Evolutionary conservation across 108 stramenopile species (phyloP), one percentile per base, ranked within the genome.

Genomic region (Conticribra weissflogii): DNA sequence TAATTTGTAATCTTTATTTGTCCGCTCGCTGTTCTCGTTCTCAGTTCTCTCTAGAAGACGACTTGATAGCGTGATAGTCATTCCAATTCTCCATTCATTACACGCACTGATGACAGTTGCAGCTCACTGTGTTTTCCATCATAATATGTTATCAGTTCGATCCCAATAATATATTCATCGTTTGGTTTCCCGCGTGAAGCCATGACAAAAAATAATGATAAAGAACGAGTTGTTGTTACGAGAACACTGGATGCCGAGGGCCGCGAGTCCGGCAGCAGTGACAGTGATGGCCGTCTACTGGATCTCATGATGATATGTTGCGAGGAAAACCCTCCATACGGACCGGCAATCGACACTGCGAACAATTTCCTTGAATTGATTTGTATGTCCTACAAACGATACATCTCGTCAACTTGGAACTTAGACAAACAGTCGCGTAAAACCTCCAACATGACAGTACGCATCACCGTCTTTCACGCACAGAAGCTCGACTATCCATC

Each of bases 251-350:
- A 9, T 9, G 36, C 36, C 5, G 36, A 41, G 5, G 36, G 36
- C 36, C 5, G 36, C 36, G 8, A 5, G 36, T 9, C 8, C 36
- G 12, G 8, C 36, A 12, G 5, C 12, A 41, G 5, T 12, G 36
- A 12, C 36, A 12, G 36, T 5, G 14, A 54, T 27, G 44, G n/a
- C 49, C 25, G 56, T 41, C 27, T 19, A 12, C 32, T 75, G n/a
- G 60, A 68, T 28, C 68, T 88, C 25, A 59, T 63, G 51, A 66
- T 85, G 68, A 54, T 94, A 24, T 85, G 85, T 25, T 94, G 93
- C 65, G 89, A 94, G 73, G 82, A 80, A 48, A 56, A 76, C 31
- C 78, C 78, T 9, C 88, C 88, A 17, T 94, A 94, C 59, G 93
- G 93, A 12, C 90, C 93, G 23, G 53, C 81, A 1, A 51, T 66